A percentile compares a stretch with the other conserved stretches of the same genome.
Evolutionary conservation across 2,329 filamentous ascomycete genomes (phyloP).

Genomic region (Apiospora malaysiana): DNA sequence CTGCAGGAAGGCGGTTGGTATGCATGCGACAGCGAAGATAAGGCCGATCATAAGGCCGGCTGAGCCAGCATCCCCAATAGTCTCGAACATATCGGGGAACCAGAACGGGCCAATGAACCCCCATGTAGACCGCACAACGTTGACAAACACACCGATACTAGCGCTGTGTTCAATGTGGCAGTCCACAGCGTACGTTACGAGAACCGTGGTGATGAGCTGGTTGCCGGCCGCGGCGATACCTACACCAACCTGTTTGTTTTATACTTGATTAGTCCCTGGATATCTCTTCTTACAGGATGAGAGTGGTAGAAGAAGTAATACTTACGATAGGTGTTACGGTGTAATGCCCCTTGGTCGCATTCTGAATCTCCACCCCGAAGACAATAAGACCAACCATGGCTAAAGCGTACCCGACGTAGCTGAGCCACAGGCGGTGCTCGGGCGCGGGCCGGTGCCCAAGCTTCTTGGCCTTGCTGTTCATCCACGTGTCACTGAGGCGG

Average conservation of each 20-base stretch:
- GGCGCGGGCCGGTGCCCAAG: constrained; percentile 42
- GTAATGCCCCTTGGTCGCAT: constrained; percentile 50
- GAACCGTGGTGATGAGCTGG: constrained; percentile 65
- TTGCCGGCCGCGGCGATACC: constrained; percentile 60
- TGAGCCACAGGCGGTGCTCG: constrained; percentile 63
- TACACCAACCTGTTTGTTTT: constrained; percentile 46
- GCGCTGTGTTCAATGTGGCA: constrained; percentile 58
- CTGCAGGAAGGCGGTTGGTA: constrained; percentile 28
- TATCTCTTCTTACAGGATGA: not conserved
- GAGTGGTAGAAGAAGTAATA: not conserved
- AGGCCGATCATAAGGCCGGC: constrained; percentile 44
- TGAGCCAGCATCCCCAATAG: constrained; percentile 39
- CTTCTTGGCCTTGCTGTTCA: constrained; percentile 45
- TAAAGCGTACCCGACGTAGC: constrained; percentile 57
- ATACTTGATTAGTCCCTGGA: not conserved
- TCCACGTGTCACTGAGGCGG: constrained; percentile 58
- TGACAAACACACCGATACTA: constrained; percentile 64
- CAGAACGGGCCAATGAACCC: constrained; percentile 54
- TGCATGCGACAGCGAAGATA: constrained; percentile 35
- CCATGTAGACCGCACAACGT: constrained; percentile 59
- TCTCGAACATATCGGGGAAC: constrained; percentile 47
- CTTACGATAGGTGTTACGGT: constrained; percentile 58
- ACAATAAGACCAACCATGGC: constrained; percentile 58
- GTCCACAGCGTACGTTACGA: constrained; percentile 66
- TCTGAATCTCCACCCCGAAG: constrained; percentile 57